These are phyloP conservation scores for Rosa lucieae DNA, from an alignment of 306 rosid genomes.

Conservation along the genomic window DNA sequence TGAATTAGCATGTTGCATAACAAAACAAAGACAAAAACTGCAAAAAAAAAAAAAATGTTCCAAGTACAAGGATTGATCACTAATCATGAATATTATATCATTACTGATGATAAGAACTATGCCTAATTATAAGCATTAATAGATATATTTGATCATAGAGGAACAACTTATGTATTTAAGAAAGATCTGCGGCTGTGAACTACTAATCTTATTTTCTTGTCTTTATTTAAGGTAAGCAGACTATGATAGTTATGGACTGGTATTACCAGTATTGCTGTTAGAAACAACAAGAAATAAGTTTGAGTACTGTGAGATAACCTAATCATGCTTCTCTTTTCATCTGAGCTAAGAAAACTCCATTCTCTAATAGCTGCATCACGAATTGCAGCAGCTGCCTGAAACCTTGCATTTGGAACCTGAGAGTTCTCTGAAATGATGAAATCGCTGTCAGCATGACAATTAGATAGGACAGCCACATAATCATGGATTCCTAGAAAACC, in stretches of 20 bases:
- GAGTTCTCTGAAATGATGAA: slow-evolving; percentile 70
- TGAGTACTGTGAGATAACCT: slow-evolving; percentile 41
- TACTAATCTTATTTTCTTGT: background rate
- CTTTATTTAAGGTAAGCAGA: background rate
- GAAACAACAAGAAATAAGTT: background rate
- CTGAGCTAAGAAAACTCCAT: slow-evolving; percentile 74
- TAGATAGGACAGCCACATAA: background rate
- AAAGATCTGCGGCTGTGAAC: background rate
- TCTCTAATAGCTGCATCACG: slow-evolving; percentile 93
- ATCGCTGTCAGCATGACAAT: slow-evolving; percentile 29
- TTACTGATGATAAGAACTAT: background rate
- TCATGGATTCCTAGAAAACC: background rate
- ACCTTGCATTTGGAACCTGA: slow-evolving; percentile 73
- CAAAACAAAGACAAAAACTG: slow-evolving; percentile 84
- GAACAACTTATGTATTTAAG: background rate
- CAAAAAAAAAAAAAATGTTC: slow-evolving; percentile 37
- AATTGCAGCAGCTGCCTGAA: slow-evolving; percentile 93
- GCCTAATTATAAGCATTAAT: background rate
- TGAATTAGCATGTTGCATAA: slow-evolving; percentile 82
- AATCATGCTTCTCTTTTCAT: slow-evolving; percentile 74
- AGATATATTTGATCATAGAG: background rate
- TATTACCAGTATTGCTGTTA: background rate
- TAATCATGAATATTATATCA: background rate
- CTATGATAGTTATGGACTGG: background rate
- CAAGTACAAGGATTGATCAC: slow-evolving; percentile 27